Base-by-base conservation (phyloP, 176 grass and related monocot species). In the Aegilops umbellulata region DNA sequence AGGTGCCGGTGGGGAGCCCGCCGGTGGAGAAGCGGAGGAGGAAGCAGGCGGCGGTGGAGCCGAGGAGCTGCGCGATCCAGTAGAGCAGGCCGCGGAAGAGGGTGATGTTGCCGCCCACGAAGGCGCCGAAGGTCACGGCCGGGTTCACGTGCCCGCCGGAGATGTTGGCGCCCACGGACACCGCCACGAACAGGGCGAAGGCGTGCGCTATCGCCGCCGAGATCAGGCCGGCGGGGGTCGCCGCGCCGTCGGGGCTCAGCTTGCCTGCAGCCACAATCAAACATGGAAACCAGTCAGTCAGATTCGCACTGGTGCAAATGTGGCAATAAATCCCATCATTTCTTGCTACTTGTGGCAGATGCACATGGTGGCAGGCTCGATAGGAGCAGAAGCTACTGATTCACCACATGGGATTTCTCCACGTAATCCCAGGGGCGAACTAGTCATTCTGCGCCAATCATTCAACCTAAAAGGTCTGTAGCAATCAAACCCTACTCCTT, bases 91-190 rank as follows among this genome's bases (percentile, higher is more conserved):
- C 87, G 4, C 97, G 92, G 84, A 96, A 68, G 76, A 99, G 94
- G 65, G 97, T 90, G 90, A 99, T 99, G 94, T 96, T 92, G 79
- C 97, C 97, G 77, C 97, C 94, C 1, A 99, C 41, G 84, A 96
- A 99, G 22, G 88, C 92, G 79, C 97, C 97, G 85, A 99, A 99
- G 12, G 97, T 99, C 3, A 99, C 97, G 24, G 97, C 97, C 0
- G 97, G 97, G 94, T 99, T 99, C 76, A 99, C 94, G 88, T 99
- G 97, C 3, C 97, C 97, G 69, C 97, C 97, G 60, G 97, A 99
- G 94, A 99, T 94, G 92, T 99, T 99, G 68, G 94, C 94, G 69
- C 86, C 82, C 1, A 95, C 97, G 8, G 97, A 94, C 3, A 99
- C 97, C 2, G 97, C 97, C 6, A 95, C 97, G 90, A 95, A 92